Evolutionary conservation across 306 rosid genomes (phyloP).

Genomic region (Rubus idaeus): DNA sequence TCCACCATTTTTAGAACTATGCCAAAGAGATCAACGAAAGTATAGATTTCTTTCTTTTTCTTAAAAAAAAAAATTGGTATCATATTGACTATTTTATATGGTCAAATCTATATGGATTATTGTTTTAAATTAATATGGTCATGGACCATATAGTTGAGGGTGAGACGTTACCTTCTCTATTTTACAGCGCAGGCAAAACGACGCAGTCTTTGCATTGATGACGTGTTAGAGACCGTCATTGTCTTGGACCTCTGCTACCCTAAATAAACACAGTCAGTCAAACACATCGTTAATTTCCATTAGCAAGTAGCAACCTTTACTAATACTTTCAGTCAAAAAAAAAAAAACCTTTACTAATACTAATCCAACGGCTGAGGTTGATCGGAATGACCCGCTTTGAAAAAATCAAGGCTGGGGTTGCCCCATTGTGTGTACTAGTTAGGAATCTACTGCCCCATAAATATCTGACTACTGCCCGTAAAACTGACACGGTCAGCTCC

Average conservation of each 20-base stretch:
- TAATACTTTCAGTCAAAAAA: too few relatives aligned
- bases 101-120: neutral
- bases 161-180: neutral
- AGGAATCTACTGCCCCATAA: conserved; percentile 32
- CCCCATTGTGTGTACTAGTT: conserved; percentile 1
- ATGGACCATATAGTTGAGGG: neutral
- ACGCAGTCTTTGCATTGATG: conserved; percentile 7
- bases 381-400: neutral
- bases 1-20: too few relatives aligned
- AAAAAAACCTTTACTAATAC: neutral
- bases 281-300: neutral
- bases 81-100: too few relatives aligned
- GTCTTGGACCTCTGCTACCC: neutral
- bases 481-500: conserved; percentile 59
- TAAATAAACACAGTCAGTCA: neutral
- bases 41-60: too few relatives aligned
- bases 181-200: conserved; percentile 3
- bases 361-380: conserved; percentile 16
- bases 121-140: neutral
- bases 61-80: too few relatives aligned
- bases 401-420: conserved; percentile 4
- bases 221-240: neutral
- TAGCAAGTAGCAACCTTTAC: too few relatives aligned
- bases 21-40: too few relatives aligned
- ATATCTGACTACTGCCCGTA: conserved; percentile 8